phyloP scores from a whole-genome alignment of 352 stramenopile species.

The Phytopythium montanum region DNA sequence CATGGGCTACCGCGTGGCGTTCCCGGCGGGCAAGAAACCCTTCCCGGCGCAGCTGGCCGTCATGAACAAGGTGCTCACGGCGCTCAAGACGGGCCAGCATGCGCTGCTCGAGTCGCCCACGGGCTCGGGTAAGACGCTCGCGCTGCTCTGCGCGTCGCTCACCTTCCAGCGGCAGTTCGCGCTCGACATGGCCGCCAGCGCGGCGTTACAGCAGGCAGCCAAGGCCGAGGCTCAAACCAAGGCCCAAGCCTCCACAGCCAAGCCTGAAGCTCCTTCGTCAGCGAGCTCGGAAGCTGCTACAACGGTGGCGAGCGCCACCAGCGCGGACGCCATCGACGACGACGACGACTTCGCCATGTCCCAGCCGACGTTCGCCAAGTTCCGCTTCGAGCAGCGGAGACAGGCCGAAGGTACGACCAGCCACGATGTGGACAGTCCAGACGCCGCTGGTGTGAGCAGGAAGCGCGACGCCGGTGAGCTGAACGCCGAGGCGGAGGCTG shows the following conservation, averaged over 20 bases:
- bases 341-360: constrained; percentile 23
- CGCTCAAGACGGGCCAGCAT: constrained; percentile 77
- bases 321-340: constrained; percentile 5
- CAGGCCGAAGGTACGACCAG: not conserved
- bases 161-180: constrained; percentile 70
- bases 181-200: constrained; percentile 30
- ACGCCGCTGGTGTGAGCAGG: not conserved
- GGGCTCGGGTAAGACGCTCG: constrained; percentile 82
- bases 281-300: constrained; percentile 2
- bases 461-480: not conserved
- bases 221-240: constrained; percentile 36
- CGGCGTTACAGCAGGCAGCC: constrained; percentile 15
- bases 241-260: constrained; percentile 32
- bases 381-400: constrained; percentile 6
- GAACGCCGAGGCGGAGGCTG: constrained; percentile 6
- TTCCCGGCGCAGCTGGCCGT: constrained; percentile 85
- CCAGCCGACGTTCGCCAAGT: constrained; percentile 15
- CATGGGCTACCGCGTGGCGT: constrained; percentile 83
- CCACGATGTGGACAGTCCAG: not conserved
- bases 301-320: constrained; percentile 1
- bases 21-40: constrained; percentile 73
- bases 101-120: constrained; percentile 84
- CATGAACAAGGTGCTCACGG: constrained; percentile 84
- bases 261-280: not conserved
- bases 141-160: constrained; percentile 76